Conservation (phyloP, 331 rosid genomes). For the Erythrophleum ivorense region DNA sequence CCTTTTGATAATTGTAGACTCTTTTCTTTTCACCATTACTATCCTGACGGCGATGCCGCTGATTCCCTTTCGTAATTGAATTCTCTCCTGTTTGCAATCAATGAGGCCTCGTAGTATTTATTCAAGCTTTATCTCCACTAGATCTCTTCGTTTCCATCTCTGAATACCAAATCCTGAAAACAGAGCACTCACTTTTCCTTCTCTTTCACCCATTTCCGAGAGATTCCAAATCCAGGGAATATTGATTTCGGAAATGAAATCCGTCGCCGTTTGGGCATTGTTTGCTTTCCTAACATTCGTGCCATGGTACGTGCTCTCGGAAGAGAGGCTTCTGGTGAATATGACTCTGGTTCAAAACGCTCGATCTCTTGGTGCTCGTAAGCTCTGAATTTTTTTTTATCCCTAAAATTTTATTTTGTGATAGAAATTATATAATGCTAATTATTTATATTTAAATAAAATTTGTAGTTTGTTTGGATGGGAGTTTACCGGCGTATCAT, state of each 20-base stretch:
- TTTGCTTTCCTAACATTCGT: constrained; percentile 39
- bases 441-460: not conserved
- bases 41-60: not conserved
- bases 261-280: constrained; percentile 37
- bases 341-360: constrained; percentile 76
- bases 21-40: not conserved
- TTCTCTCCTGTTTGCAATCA: constrained; percentile 37
- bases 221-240: constrained; percentile 25
- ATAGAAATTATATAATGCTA: not conserved
- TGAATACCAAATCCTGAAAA: constrained; percentile 10
- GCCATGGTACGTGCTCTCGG: constrained; percentile 44
- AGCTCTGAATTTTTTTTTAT: constrained; percentile 38
- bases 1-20: not conserved
- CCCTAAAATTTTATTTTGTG: not conserved
- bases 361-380: constrained; percentile 69
- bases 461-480: constrained; percentile 85
- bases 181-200: not conserved
- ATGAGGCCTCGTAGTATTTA: not conserved
- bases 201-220: not conserved
- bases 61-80: not conserved
- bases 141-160: not conserved
- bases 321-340: constrained; percentile 56
- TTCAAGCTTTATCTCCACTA: not conserved
- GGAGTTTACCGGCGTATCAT: constrained; percentile 96
- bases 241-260: constrained; percentile 32